phyloP scores from a whole-genome alignment of 257 asterid genomes.

The Solanum chiquidenum region DNA sequence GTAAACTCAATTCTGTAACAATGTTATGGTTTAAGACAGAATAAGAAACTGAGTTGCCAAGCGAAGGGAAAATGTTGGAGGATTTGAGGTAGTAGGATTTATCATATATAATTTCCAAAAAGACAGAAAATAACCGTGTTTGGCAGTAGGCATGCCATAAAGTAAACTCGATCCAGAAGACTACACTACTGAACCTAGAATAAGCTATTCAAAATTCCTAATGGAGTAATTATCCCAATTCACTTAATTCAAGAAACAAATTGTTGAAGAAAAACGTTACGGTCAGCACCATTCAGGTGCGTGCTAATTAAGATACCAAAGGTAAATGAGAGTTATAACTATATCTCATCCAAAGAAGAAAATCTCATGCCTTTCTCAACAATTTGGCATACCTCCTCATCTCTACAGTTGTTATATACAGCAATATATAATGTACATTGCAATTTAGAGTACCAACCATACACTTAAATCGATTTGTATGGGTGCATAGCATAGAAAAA shows the following conservation, averaged over 20 bases:
- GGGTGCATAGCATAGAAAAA: neutral
- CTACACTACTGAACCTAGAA: neutral
- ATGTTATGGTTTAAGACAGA: neutral
- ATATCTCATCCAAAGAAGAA: neutral
- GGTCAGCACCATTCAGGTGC: neutral
- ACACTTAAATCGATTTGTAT: neutral
- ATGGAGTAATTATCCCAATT: neutral
- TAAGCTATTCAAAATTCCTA: neutral
- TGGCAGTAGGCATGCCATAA: neutral
- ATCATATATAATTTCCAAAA: neutral
- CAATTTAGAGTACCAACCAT: neutral
- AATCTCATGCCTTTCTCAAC: neutral
- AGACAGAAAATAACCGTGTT: neutral
- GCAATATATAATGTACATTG: neutral
- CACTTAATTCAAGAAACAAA: neutral
- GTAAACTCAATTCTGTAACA: neutral
- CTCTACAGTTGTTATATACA: neutral
- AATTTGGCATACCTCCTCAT: neutral
- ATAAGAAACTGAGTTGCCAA: neutral
- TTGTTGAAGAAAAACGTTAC: neutral
- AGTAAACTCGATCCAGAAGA: neutral
- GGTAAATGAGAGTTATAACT: neutral
- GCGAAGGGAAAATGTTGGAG: neutral
- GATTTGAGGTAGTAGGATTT: neutral
- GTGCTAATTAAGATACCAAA: neutral